These are phyloP conservation scores for Blastobotrys chiropterorum DNA, from an alignment of 805 yeast species.

Conservation along the genomic window DNA sequence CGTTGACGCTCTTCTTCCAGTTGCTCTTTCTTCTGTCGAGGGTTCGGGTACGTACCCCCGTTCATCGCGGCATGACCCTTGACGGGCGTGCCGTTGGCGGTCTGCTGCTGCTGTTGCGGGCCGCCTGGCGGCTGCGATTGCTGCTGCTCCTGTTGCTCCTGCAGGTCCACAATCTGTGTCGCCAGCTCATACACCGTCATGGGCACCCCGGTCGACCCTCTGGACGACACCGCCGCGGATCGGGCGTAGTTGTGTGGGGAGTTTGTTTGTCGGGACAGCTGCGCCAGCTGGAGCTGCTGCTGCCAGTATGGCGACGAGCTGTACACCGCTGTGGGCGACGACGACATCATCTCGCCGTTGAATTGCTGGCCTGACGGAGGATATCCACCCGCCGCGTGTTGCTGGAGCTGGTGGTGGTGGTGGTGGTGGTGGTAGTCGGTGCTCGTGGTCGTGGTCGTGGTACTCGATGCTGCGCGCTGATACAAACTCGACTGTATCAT, in stretches of 20 bases:
- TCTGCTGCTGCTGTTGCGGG: conserved; percentile 16
- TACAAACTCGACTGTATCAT: conserved; percentile 1
- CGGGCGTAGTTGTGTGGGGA: conserved; percentile 80
- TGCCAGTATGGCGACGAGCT: conserved; percentile 49
- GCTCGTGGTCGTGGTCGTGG: not conserved
- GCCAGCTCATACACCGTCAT: conserved; percentile 35
- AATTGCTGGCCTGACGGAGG: not conserved
- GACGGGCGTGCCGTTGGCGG: conserved; percentile 22
- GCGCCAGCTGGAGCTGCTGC: conserved; percentile 70
- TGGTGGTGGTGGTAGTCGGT: not conserved
- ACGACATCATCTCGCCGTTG: not conserved
- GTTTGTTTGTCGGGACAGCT: conserved; percentile 59
- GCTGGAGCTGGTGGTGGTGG: not conserved
- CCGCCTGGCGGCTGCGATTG: conserved; percentile 18
- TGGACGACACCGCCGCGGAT: conserved; percentile 63
- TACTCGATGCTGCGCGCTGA: not conserved
- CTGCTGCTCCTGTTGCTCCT: conserved; percentile 12
- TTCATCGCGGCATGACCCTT: conserved; percentile 15
- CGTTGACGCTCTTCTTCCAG: conserved; percentile 37
- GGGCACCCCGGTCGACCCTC: conserved; percentile 34
- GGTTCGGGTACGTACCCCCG: conserved; percentile 14
- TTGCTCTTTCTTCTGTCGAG: conserved; percentile 30
- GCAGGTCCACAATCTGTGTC: conserved; percentile 31
- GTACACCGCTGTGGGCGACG: not conserved
- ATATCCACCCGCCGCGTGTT: not conserved